These are phyloP conservation scores for Lachnellula subtilissima DNA, from an alignment of 2,329 filamentous ascomycete genomes.

Conservation along the genomic window DNA sequence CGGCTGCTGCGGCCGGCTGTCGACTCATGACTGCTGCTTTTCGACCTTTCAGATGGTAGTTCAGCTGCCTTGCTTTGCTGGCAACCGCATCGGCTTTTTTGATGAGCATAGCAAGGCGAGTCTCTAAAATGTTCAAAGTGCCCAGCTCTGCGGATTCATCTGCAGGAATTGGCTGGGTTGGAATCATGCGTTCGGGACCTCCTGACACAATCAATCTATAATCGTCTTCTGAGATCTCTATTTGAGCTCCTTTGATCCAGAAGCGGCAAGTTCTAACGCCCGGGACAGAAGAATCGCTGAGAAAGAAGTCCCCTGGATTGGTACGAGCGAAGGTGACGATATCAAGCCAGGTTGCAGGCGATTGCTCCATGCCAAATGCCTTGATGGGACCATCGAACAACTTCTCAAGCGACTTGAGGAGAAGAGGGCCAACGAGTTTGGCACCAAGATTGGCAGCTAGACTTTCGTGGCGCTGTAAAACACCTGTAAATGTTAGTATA, in stretches of 20 bases:
- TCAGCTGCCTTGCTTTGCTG: conserved; percentile 69
- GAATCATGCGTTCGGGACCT: conserved; percentile 75
- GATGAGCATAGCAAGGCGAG: conserved; percentile 69
- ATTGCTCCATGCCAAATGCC: conserved; percentile 51
- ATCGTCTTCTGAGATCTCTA: conserved; percentile 85
- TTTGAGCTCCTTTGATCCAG: conserved; percentile 71
- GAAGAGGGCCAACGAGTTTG: conserved; percentile 73
- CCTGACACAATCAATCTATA: conserved; percentile 80
- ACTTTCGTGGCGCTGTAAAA: conserved; percentile 79
- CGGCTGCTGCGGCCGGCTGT: conserved; percentile 35
- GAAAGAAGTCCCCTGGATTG: conserved; percentile 71
- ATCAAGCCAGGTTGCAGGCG: conserved; percentile 73
- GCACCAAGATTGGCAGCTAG: conserved; percentile 81
- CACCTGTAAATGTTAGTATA: conserved; percentile 43
- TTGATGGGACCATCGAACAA: conserved; percentile 77
- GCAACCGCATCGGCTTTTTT: conserved; percentile 74
- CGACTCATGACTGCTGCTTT: conserved; percentile 67
- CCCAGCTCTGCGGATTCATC: conserved; percentile 82
- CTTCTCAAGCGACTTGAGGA: conserved; percentile 81
- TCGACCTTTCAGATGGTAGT: conserved; percentile 72
- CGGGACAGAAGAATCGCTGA: conserved; percentile 60
- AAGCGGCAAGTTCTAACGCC: conserved; percentile 74
- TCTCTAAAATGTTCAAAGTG: conserved; percentile 78
- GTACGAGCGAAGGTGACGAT: conserved; percentile 79
- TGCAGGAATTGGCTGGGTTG: conserved; percentile 74